Evolutionary conservation across 106 monocot species (phyloP).

Genomic region (Iris macrosiphon): DNA sequence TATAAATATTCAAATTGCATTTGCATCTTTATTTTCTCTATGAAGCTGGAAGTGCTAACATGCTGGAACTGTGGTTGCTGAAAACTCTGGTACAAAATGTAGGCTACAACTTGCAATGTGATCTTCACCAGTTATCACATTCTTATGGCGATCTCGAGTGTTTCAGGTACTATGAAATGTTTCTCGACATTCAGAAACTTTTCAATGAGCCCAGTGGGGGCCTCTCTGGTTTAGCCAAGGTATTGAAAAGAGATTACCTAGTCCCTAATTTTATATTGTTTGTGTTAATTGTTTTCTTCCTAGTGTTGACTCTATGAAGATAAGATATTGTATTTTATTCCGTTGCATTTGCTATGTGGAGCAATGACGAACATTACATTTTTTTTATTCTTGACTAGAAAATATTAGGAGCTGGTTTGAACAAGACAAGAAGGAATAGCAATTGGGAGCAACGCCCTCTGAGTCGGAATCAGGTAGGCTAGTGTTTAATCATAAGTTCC

Average conservation of each 20-base stretch:
- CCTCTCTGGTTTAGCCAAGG: constrained; percentile 81
- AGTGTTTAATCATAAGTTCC: neutral
- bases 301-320: neutral
- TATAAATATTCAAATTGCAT: constrained; percentile 20
- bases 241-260: constrained; percentile 14
- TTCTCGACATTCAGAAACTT: constrained; percentile 89
- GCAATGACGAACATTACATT: neutral
- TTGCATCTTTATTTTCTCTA: neutral
- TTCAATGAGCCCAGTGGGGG: constrained; percentile 80
- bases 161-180: constrained; percentile 80
- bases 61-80: neutral
- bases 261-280: neutral
- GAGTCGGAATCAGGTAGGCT: constrained; percentile 74
- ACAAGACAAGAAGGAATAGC: constrained; percentile 96
- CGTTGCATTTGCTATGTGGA: neutral
- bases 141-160: constrained; percentile 91
- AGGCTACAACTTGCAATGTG: constrained; percentile 98
- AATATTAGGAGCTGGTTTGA: constrained; percentile 89
- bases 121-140: constrained; percentile 70
- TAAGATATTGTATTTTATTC: neutral
- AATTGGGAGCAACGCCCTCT: constrained; percentile 95
- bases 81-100: constrained; percentile 7
- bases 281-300: neutral
- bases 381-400: constrained; percentile 33
- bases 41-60: neutral